Percentiles rank a stretch among this genome's conserved stretches.
These are phyloP conservation scores for Nigrospora osmanthi DNA, from an alignment of 2,329 filamentous ascomycete genomes.

Conservation along the genomic window DNA sequence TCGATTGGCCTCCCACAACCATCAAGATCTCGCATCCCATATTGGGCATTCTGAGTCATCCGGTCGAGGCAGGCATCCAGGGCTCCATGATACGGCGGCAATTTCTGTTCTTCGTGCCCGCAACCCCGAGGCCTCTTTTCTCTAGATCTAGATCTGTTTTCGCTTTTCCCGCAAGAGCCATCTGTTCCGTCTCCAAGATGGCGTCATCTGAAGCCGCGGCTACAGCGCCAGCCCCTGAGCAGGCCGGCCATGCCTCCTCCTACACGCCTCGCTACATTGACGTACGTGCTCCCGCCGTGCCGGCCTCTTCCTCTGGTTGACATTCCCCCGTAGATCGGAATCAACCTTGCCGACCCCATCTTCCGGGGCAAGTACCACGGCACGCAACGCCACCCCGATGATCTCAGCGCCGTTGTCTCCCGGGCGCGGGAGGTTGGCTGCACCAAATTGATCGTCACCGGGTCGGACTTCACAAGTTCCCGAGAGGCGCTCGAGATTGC, in stretches of 20 bases:
- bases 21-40: too few relatives aligned
- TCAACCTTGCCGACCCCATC: slow-evolving; percentile 91
- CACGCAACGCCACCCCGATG: slow-evolving; percentile 64
- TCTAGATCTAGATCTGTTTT: background rate
- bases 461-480: slow-evolving; percentile 76
- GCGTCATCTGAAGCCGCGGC: slow-evolving; percentile 7
- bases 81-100: background rate
- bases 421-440: slow-evolving; percentile 74
- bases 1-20: too few relatives aligned
- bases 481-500: slow-evolving; percentile 67
- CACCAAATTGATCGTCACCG: slow-evolving; percentile 85
- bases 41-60: too few relatives aligned
- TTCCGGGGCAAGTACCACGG: slow-evolving; percentile 81
- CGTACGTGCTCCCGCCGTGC: slow-evolving; percentile 31
- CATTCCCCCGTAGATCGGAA: slow-evolving; percentile 57
- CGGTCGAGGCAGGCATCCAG: too few relatives aligned
- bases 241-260: slow-evolving; percentile 6
- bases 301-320: background rate
- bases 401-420: slow-evolving; percentile 69
- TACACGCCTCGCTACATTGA: slow-evolving; percentile 53
- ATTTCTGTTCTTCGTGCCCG: too few relatives aligned
- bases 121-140: too few relatives aligned
- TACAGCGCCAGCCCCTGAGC: slow-evolving; percentile 2
- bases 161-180: slow-evolving; percentile 2
- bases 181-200: slow-evolving; percentile 13